Evolutionary conservation across 2,329 filamentous ascomycete genomes (phyloP).

Genomic region (Cercospora zeina): DNA sequence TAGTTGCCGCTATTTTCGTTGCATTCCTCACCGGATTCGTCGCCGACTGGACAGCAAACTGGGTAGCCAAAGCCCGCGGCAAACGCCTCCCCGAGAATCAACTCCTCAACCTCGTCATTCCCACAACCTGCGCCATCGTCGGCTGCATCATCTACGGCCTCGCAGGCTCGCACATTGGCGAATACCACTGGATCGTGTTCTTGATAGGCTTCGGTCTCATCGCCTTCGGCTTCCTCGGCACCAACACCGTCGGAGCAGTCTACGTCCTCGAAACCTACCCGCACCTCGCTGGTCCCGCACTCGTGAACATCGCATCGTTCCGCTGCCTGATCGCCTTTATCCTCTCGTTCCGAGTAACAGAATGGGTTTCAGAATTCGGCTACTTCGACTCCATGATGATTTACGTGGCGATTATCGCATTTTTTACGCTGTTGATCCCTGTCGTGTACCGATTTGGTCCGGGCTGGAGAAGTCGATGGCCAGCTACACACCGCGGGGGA

Average conservation of each 20-base stretch:
- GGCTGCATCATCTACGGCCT: conserved; percentile 36
- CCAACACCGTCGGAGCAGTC: conserved; percentile 38
- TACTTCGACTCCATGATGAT: conserved; percentile 36
- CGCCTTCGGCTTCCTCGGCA: conserved; percentile 37
- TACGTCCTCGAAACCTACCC: conserved; percentile 40
- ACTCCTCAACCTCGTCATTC: conserved; percentile 35
- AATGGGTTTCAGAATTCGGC: conserved; percentile 36
- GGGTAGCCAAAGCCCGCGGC: conserved; percentile 33
- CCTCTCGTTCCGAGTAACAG: conserved; percentile 34
- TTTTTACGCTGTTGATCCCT: conserved; percentile 33
- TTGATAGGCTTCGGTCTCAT: conserved; percentile 36
- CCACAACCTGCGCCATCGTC: conserved; percentile 32
- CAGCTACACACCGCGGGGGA: conserved; percentile 21
- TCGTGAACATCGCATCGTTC: conserved; percentile 40
- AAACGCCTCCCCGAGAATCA: conserved; percentile 37
- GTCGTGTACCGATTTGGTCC: conserved; percentile 34
- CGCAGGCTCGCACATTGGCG: conserved; percentile 28
- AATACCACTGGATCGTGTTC: conserved; percentile 35
- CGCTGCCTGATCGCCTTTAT: conserved; percentile 38
- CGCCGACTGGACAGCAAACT: conserved; percentile 36
- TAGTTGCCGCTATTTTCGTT: conserved; percentile 33
- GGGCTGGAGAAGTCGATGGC: conserved; percentile 30
- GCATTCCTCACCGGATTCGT: conserved; percentile 33
- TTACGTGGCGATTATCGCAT: conserved; percentile 35
- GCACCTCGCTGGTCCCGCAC: conserved; percentile 37